Evolutionary conservation across 768 basidiomycete genomes (phyloP), one percentile per base, ranked within the genome.

Genomic region (Mrakia gelida): DNA sequence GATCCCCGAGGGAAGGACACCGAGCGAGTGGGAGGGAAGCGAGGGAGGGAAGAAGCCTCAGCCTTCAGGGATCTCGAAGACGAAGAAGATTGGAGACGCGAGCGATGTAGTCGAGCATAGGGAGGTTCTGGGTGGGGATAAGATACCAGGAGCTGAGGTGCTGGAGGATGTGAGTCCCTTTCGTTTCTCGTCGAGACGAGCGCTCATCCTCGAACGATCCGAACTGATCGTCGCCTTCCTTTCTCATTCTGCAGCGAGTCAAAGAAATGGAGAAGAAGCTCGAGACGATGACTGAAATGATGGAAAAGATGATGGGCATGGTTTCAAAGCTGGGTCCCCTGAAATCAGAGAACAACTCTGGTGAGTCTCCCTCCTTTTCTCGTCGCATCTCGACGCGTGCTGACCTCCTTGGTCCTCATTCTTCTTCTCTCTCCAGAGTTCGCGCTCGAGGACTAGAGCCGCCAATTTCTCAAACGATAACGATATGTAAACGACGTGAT

Each of bases 221-320:
- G 38, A 28, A 8, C 43, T 32, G 70, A 41, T 18, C 26, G 26
- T 11, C 52, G 45, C 70, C 26, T 28, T 34, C 28, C 43, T 30
- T 13, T 45, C 18, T 41, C 54, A 15, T 34, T 28, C 38, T 21
- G 15, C 34, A 38, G 26, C 67, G 76, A 10, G 76, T 77, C 54
- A 59, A 63, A 6, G 62, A 71, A 11, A 63, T 77, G 30, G 70
- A 71, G 59, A 23, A 32, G 16, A 71, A 70, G 59, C 21, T 77
- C 68, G 71, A 43, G 7, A 30, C 16, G 23, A 77, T 77, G 70
- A 52, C 54, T 10, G 54, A 52, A 2, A 23, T 77, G 76, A 61
- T 77, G 52, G 71, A 72, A 32, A 68, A 56, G 52, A 72, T 77
- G 38, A 56, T 73, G 56, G 52, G 61, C 13, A 54, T 28, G 61